These are phyloP conservation scores for Anthoceros angustus DNA, from an alignment of 225 moss, liverwort and hornwort genomes.

Conservation along the genomic window DNA sequence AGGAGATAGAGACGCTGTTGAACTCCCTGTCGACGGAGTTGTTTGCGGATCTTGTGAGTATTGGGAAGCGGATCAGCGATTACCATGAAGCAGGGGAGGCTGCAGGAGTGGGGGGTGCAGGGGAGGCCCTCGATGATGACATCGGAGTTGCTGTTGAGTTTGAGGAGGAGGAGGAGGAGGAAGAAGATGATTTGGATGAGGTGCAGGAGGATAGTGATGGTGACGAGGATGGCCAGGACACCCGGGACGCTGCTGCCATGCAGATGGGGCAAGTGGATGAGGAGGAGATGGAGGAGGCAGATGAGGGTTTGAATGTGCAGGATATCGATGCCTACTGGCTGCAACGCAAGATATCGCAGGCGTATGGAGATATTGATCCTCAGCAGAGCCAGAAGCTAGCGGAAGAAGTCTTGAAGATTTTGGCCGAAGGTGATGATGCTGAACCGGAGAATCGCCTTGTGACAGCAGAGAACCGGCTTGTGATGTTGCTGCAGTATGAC, in stretches of 20 bases:
- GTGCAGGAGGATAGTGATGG: slow-evolving; percentile 90
- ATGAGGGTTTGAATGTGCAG: slow-evolving; percentile 81
- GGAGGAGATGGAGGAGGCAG: slow-evolving; percentile 92
- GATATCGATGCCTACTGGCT: slow-evolving; percentile 93
- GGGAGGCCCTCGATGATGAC: slow-evolving; percentile 85
- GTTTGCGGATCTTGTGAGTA: slow-evolving; percentile 69
- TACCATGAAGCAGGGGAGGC: slow-evolving; percentile 72
- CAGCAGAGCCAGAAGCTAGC: slow-evolving; percentile 85
- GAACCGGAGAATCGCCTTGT: slow-evolving; percentile 33
- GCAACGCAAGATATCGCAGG: slow-evolving; percentile 89
- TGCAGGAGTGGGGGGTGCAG: slow-evolving; percentile 54
- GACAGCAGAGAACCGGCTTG: slow-evolving; percentile 35
- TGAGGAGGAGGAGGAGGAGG: slow-evolving; percentile 91
- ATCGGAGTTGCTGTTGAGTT: slow-evolving; percentile 94
- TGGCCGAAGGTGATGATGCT: slow-evolving; percentile 79
- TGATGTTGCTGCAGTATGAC: slow-evolving; percentile 70
- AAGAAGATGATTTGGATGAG: slow-evolving; percentile 87
- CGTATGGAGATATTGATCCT: slow-evolving; percentile 81
- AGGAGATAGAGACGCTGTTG: slow-evolving; percentile 82
- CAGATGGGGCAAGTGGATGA: slow-evolving; percentile 92
- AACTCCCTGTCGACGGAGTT: slow-evolving; percentile 68
- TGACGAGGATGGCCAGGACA: slow-evolving; percentile 88
- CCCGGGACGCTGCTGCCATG: slow-evolving; percentile 83
- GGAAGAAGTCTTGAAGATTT: slow-evolving; percentile 72
- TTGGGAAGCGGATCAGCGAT: slow-evolving; percentile 82